Evolutionary conservation across 2,329 filamentous ascomycete species (phyloP).

Genomic region (Teratosphaeriaceae sp.): DNA sequence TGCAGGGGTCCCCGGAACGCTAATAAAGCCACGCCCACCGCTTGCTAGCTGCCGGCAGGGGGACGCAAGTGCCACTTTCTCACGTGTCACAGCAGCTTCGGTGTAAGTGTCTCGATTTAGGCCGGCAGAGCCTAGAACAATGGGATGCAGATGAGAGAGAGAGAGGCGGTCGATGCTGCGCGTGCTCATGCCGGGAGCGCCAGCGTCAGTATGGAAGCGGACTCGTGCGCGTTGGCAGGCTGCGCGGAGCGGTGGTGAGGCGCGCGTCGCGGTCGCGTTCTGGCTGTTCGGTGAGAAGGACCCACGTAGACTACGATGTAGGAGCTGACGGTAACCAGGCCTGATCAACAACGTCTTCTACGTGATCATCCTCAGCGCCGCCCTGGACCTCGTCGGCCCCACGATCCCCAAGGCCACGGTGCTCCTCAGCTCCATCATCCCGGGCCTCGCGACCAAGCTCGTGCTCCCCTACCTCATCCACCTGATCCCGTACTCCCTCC

Average conservation of each 20-base stretch:
- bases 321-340: slow-evolving; percentile 52
- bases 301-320: too few relatives aligned
- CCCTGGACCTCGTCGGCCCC: slow-evolving; percentile 88
- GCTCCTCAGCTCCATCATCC: slow-evolving; percentile 85
- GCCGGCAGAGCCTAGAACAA: too few relatives aligned
- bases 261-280: slow-evolving; percentile 70
- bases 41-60: too few relatives aligned
- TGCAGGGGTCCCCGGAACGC: too few relatives aligned
- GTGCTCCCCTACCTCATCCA: slow-evolving; percentile 93
- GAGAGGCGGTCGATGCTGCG: too few relatives aligned
- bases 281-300: slow-evolving; percentile 98
- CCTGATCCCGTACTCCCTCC: slow-evolving; percentile 68
- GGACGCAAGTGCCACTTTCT: too few relatives aligned
- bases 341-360: slow-evolving; percentile 97
- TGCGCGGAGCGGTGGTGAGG: slow-evolving; percentile 61
- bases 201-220: slow-evolving; percentile 63
- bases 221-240: slow-evolving; percentile 60
- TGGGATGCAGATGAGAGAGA: too few relatives aligned
- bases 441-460: slow-evolving; percentile 82
- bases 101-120: too few relatives aligned
- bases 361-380: slow-evolving; percentile 91
- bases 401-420: slow-evolving; percentile 83
- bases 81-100: neutral
- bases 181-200: slow-evolving; percentile 53
- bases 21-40: too few relatives aligned